Percentiles rank a stretch among this genome's conserved stretches.
Conservation (phyloP, 2,329 filamentous ascomycete genomes). For the Phoma sp. region DNA sequence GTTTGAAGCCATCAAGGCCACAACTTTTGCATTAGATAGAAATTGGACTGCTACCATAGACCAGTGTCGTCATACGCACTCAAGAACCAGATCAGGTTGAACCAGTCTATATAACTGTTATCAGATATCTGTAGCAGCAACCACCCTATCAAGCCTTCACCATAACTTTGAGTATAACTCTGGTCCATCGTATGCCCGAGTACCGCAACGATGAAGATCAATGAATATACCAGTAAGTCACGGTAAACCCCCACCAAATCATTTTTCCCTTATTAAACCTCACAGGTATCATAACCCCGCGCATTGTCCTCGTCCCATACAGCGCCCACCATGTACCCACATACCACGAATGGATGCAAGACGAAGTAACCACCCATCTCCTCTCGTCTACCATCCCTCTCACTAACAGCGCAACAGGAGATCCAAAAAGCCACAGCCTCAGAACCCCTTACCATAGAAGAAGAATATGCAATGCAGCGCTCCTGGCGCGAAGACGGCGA, state of each 20-base stretch:
- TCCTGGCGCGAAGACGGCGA: slow-evolving; percentile 83
- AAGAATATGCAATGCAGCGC: slow-evolving; percentile 90
- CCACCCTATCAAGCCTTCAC: no score
- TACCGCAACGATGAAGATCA: slow-evolving; percentile 48
- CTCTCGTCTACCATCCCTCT: no score
- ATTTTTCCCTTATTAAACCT: neutral
- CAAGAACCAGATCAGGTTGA: no score
- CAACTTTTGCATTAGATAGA: neutral
- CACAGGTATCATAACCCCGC: slow-evolving; percentile 70
- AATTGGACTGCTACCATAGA: no score
- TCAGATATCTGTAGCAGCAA: no score
- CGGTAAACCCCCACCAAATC: neutral
- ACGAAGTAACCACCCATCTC: slow-evolving; percentile 59
- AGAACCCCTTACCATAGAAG: slow-evolving; percentile 76
- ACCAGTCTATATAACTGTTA: no score
- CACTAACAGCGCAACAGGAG: slow-evolving; percentile 41
- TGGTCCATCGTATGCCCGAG: neutral
- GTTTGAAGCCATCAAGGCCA: neutral
- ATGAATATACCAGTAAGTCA: slow-evolving; percentile 48
- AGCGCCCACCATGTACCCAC: slow-evolving; percentile 77
- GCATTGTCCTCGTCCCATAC: slow-evolving; percentile 82
- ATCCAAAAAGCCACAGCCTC: slow-evolving; percentile 88
- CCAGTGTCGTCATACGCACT: no score
- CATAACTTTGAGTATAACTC: neutral
- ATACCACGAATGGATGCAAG: slow-evolving; percentile 93